Evolutionary conservation across 192 early-diverging fungal species (phyloP).

Genomic region (Gorgonomyces haynaldii): DNA sequence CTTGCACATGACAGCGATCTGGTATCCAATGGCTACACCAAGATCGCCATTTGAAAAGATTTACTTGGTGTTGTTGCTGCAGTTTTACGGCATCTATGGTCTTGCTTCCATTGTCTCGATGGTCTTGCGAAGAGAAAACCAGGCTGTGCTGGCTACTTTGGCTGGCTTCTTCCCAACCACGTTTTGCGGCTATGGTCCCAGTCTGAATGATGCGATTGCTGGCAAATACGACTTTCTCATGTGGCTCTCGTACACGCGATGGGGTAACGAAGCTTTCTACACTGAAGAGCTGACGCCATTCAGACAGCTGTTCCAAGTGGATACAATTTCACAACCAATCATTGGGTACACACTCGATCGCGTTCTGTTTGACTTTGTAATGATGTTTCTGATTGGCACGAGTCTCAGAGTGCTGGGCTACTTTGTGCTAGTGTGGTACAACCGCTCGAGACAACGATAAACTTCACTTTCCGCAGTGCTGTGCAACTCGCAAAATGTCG

Average conservation of each 20-base stretch:
- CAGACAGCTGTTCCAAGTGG: slow-evolving; percentile 1
- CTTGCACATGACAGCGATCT: slow-evolving; percentile 29
- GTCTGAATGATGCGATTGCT: not conserved
- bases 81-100: slow-evolving; percentile 37
- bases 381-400: slow-evolving; percentile 25
- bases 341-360: slow-evolving; percentile 24
- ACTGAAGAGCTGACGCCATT: slow-evolving; percentile 2
- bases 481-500: slow-evolving; percentile 24
- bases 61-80: slow-evolving; percentile 24
- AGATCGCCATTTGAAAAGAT: slow-evolving; percentile 12
- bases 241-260: not conserved
- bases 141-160: slow-evolving; percentile 14
- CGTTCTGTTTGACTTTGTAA: slow-evolving; percentile 13
- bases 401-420: slow-evolving; percentile 19
- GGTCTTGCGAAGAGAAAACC: slow-evolving; percentile 29
- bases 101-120: slow-evolving; percentile 28
- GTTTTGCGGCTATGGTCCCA: slow-evolving; percentile 11
- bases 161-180: not conserved
- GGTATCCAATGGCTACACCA: slow-evolving; percentile 24
- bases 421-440: slow-evolving; percentile 16
- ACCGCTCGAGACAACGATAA: slow-evolving; percentile 37
- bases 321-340: slow-evolving; percentile 1
- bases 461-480: not conserved
- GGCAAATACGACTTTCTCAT: too few relatives aligned
- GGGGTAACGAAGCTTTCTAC: not conserved